Base-by-base conservation (phyloP, 371 early-diverging fungal species). In the Rhizopus stolonifer region DNA sequence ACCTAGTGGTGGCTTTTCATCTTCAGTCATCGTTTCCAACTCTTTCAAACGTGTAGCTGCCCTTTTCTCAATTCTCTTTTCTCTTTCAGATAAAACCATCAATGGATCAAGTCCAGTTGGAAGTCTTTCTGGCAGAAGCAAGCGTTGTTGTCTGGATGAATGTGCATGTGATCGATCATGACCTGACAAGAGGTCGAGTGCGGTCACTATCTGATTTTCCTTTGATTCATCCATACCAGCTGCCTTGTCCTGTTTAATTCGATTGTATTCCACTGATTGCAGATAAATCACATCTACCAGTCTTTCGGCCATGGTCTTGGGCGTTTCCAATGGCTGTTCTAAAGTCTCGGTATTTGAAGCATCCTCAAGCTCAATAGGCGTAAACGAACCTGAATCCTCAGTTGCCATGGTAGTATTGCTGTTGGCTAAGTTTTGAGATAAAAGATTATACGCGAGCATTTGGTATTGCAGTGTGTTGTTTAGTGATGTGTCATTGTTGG, bases 61-160 rank as follows among this genome's bases (percentile, higher is more conserved):
- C 22, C 64, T 58, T 19, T 48, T 21, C 15, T 58, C 58, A 18
- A 70, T 61, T 3, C 60, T 52, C 32, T 59, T 40, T 36, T 83
- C 75, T 54, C 80, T 68, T 48, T 61, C 56, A 10, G 52, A 55
- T 18, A 46, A 25, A 19, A 63, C 60, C 0, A 79, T 79, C 21
- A 81, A 67, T 4, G 89, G 84, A 65, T 95, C 94, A 31, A 95
- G 56, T 14, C 92, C 92, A 4, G 62, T 50, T 0, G 96, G 95
- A 11, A 85, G 81, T 8, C 90, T 74, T 42, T 84, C 80, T n/a
- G 91, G 91, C 22, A 91, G 74, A 4, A 89, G 61, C 9, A 85
- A 57, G 2, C 85, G 80, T 47, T 91, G 92, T 50, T 86, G 80
- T 31, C 84, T 78, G 17, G 85, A 81, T 5, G 82, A 73, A 60